These are phyloP conservation scores for Aegle marmelos DNA, from an alignment of 345 rosid genomes.

Conservation along the genomic window DNA sequence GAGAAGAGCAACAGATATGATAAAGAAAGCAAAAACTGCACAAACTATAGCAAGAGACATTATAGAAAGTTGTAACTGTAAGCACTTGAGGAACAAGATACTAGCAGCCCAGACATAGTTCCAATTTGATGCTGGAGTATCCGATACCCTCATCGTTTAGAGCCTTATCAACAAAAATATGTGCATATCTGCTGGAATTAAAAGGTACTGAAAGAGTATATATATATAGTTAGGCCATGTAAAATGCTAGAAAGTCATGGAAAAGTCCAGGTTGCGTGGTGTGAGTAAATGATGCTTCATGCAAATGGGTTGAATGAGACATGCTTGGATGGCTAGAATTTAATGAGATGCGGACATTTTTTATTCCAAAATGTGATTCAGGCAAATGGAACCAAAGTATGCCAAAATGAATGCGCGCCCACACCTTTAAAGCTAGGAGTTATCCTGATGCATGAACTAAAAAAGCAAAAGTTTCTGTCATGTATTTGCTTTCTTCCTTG, in stretches of 20 bases:
- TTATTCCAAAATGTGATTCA: background rate
- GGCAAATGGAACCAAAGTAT: background rate
- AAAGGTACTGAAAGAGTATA: background rate
- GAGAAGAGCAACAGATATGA: slow-evolving; percentile 12
- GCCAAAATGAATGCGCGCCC: background rate
- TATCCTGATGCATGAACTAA: background rate
- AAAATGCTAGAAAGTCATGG: background rate
- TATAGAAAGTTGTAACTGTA: slow-evolving; percentile 14
- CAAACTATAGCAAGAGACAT: slow-evolving; percentile 5
- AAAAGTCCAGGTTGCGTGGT: background rate
- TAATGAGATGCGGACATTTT: background rate
- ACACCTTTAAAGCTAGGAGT: background rate
- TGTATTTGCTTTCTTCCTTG: background rate
- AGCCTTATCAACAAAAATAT: background rate
- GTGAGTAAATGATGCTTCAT: background rate
- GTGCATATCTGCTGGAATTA: background rate
- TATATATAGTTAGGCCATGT: background rate
- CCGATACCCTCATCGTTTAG: slow-evolving; percentile 25
- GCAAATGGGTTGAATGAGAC: background rate
- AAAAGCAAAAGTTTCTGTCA: background rate
- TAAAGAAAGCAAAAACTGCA: slow-evolving; percentile 13
- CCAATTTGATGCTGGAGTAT: slow-evolving; percentile 22
- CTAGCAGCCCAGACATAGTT: slow-evolving; percentile 14
- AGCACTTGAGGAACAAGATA: slow-evolving; percentile 21
- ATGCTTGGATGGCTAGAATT: background rate